These are phyloP conservation scores for Trichoderma hamatum DNA, from an alignment of 2,329 filamentous ascomycete genomes.

Conservation along the genomic window DNA sequence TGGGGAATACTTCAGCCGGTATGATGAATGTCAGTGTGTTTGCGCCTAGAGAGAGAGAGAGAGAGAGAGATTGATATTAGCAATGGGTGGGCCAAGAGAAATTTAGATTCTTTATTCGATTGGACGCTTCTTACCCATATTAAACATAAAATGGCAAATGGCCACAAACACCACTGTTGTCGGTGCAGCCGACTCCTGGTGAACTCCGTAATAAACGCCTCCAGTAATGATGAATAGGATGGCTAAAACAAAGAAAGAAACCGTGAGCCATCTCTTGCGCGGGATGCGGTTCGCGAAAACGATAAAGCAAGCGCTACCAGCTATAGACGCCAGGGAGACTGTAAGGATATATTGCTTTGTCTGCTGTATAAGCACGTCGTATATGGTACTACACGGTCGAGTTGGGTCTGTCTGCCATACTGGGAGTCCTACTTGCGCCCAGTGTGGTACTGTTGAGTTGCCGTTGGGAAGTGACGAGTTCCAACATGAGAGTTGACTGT, in stretches of 20 bases:
- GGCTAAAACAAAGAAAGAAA: constrained; percentile 52
- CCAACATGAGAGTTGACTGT: constrained; percentile 50
- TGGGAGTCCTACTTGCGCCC: constrained; percentile 46
- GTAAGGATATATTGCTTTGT: constrained; percentile 57
- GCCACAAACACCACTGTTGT: constrained; percentile 56
- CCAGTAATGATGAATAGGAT: constrained; percentile 54
- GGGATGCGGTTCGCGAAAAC: constrained; percentile 52
- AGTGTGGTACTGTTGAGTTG: constrained; percentile 48
- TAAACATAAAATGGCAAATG: constrained; percentile 58
- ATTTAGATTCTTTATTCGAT: not conserved
- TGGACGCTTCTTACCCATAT: constrained; percentile 48
- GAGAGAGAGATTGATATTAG: constrained; percentile 24
- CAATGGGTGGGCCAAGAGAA: not conserved
- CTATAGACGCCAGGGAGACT: constrained; percentile 55
- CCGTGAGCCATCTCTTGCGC: constrained; percentile 53
- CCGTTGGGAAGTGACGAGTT: constrained; percentile 48
- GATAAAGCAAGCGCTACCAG: constrained; percentile 54
- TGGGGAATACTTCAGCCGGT: constrained; percentile 67
- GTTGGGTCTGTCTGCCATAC: constrained; percentile 55
- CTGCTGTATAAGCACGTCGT: constrained; percentile 55
- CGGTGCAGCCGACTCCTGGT: constrained; percentile 45
- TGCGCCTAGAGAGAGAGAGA: constrained; percentile 54
- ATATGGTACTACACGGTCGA: constrained; percentile 55
- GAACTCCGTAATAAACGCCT: constrained; percentile 53
- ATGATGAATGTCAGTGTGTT: constrained; percentile 67